These are phyloP conservation scores for Heliamphora exappendiculata DNA, from an alignment of 148 eudicot species.

Conservation along the genomic window DNA sequence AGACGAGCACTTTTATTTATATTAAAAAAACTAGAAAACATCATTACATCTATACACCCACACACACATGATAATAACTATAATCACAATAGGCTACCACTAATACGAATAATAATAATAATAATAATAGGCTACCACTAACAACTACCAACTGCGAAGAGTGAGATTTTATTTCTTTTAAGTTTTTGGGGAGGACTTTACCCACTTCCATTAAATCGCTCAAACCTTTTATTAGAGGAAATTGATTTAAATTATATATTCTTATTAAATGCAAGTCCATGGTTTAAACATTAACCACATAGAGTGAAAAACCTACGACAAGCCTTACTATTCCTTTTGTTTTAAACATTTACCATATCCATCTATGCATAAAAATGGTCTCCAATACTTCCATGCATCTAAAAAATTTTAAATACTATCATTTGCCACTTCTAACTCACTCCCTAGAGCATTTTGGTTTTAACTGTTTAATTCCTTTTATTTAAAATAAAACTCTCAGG, in stretches of 20 bases:
- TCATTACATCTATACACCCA: too few species aligned
- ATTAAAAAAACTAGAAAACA: too few species aligned
- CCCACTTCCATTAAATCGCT: neutral
- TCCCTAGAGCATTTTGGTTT: neutral
- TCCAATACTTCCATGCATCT: neutral
- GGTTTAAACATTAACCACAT: neutral
- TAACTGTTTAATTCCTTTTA: neutral
- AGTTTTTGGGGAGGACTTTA: neutral
- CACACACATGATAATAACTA: too few species aligned
- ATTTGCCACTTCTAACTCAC: neutral
- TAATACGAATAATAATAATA: too few species aligned
- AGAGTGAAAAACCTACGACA: neutral
- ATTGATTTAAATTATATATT: neutral
- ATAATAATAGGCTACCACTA: too few species aligned
- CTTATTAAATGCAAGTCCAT: neutral
- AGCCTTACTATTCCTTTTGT: neutral
- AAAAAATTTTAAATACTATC: neutral
- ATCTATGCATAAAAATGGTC: neutral
- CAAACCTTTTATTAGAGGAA: neutral
- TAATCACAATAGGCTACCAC: too few species aligned
- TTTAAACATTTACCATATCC: neutral
- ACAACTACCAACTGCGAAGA: too few species aligned
- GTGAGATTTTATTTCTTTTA: too few species aligned
- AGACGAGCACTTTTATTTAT: too few species aligned
- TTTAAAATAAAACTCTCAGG: neutral